Conservation (phyloP, 129 eudicot genomes). For the Lonicera japonica region DNA sequence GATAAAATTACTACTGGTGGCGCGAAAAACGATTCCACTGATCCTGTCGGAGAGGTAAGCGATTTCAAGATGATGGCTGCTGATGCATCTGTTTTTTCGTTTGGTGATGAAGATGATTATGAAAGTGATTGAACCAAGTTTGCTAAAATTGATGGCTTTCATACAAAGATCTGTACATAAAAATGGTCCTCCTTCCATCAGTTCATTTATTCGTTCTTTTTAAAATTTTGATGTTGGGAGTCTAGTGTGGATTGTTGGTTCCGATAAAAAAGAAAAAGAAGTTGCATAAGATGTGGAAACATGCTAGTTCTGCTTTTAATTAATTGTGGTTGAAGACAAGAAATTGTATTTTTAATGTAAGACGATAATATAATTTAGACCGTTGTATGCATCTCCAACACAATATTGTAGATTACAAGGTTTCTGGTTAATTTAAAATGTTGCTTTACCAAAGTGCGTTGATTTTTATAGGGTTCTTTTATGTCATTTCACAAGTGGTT, state of each 20-base stretch:
- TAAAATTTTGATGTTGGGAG: not conserved
- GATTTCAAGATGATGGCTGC: slow-evolving; percentile 59
- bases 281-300: not conserved
- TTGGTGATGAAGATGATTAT: slow-evolving; percentile 54
- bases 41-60: slow-evolving; percentile 28
- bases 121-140: slow-evolving; percentile 35
- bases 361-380: not conserved
- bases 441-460: too few relatives aligned
- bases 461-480: too few relatives aligned
- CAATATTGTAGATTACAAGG: too few relatives aligned
- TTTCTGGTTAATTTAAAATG: too few relatives aligned
- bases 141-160: not conserved
- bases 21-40: slow-evolving; percentile 18
- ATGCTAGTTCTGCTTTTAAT: not conserved
- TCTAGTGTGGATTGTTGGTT: not conserved
- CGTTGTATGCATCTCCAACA: too few relatives aligned
- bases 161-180: slow-evolving; percentile 27
- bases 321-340: not conserved
- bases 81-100: slow-evolving; percentile 52
- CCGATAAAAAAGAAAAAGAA: not conserved
- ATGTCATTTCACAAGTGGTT: too few relatives aligned
- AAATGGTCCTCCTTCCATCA: not conserved
- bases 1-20: slow-evolving; percentile 13
- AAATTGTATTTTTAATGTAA: not conserved
- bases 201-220: slow-evolving; percentile 16